Conservation (phyloP, 2,329 filamentous ascomycete species). For the Piedraia hortae region DNA sequence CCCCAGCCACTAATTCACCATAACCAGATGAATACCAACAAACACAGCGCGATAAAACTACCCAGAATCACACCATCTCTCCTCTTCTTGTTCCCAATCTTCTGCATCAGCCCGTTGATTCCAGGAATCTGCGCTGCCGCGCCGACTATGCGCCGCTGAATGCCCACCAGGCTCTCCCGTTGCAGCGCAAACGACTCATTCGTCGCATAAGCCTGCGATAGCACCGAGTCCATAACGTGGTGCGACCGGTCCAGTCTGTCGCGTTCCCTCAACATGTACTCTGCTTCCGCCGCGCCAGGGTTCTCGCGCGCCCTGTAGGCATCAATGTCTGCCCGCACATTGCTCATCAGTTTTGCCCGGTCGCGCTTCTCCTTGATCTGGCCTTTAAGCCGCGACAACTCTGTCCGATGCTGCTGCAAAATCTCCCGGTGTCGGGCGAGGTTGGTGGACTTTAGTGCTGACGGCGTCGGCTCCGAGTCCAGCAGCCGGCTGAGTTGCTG, state of each 20-base stretch:
- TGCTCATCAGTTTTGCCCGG: slow-evolving; percentile 67
- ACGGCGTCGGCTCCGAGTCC: slow-evolving; percentile 77
- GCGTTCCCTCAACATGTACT: slow-evolving; percentile 91
- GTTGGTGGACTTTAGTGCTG: slow-evolving; percentile 91
- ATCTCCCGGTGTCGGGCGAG: slow-evolving; percentile 76
- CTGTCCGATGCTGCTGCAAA: slow-evolving; percentile 59
- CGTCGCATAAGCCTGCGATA: slow-evolving; percentile 88
- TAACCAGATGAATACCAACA: slow-evolving; percentile 61
- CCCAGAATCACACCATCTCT: slow-evolving; percentile 87
- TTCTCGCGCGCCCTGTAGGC: slow-evolving; percentile 48
- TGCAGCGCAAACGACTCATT: slow-evolving; percentile 76
- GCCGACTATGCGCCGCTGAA: slow-evolving; percentile 69
- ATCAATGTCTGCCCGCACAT: slow-evolving; percentile 76
- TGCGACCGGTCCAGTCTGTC: slow-evolving; percentile 67
- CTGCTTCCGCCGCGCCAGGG: slow-evolving; percentile 58
- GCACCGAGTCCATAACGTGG: slow-evolving; percentile 62
- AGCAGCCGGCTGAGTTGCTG: slow-evolving; percentile 64
- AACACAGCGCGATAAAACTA: slow-evolving; percentile 72
- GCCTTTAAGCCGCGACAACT: slow-evolving; percentile 47
- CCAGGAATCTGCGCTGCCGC: slow-evolving; percentile 81
- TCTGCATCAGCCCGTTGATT: slow-evolving; percentile 68
- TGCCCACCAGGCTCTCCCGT: slow-evolving; percentile 61
- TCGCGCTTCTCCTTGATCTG: slow-evolving; percentile 54
- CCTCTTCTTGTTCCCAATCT: slow-evolving; percentile 84
- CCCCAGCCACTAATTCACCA: slow-evolving; percentile 22